A percentile compares a stretch with the other conserved stretches of the same genome.
phyloP scores from a whole-genome alignment of 257 asterid species.

The Cinchona pubescens region DNA sequence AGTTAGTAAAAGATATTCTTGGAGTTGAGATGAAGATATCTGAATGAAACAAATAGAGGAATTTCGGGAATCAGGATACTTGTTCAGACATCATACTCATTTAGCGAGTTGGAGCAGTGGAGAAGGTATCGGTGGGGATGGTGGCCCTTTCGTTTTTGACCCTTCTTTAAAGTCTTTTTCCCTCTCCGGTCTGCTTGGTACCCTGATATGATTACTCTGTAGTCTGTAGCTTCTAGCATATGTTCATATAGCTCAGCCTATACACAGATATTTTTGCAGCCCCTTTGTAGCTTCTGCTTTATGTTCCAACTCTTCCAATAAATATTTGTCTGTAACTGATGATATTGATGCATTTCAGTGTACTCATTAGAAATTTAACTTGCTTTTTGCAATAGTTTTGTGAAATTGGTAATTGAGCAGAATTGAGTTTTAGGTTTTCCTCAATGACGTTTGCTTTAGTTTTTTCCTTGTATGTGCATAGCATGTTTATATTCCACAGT shows the following conservation, averaged over 20 bases:
- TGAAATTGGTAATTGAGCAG: conserved; percentile 11
- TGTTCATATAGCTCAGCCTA: conserved; percentile 13
- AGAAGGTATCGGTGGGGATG: conserved; percentile 4
- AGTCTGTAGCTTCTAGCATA: background rate
- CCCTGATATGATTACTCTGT: background rate
- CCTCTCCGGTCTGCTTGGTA: background rate
- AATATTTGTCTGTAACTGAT: conserved; percentile 14
- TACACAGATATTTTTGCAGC: background rate
- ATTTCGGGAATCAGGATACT: background rate
- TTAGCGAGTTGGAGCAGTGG: background rate
- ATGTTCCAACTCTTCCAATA: conserved; percentile 17
- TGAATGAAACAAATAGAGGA: conserved; percentile 40
- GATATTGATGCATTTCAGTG: background rate
- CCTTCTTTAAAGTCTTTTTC: background rate
- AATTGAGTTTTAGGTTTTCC: background rate
- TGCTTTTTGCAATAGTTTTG: background rate
- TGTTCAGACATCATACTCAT: background rate
- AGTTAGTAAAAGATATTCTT: conserved; percentile 66
- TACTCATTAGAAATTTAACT: conserved; percentile 4
- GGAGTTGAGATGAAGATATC: conserved; percentile 79
- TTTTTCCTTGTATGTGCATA: background rate
- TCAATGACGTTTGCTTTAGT: background rate
- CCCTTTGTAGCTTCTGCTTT: conserved; percentile 9
- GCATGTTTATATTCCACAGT: background rate
- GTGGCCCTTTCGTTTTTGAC: background rate